Conservation (phyloP, 2,329 filamentous ascomycete species). For the Colletotrichum lupini region DNA sequence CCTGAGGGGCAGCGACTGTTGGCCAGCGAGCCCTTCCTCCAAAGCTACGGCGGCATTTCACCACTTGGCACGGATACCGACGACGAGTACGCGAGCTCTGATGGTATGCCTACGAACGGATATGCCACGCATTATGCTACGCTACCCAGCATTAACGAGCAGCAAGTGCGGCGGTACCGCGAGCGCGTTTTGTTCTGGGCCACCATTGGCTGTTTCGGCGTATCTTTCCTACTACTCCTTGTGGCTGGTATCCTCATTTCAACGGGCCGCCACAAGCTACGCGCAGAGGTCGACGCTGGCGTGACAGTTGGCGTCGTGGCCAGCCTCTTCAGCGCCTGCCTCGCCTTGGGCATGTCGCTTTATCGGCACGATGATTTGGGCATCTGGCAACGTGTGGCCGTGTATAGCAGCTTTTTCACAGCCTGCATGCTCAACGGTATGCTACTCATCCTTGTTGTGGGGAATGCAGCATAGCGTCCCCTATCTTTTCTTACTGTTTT, state of each 20-base stretch:
- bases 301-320: constrained; percentile 76
- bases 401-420: constrained; percentile 49
- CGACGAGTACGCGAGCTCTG: constrained; percentile 63
- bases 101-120: constrained; percentile 58
- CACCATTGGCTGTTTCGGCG: constrained; percentile 65
- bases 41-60: constrained; percentile 37
- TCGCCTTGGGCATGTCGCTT: constrained; percentile 69
- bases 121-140: constrained; percentile 66
- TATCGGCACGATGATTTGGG: constrained; percentile 59
- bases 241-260: constrained; percentile 74
- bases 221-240: constrained; percentile 71
- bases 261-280: constrained; percentile 75
- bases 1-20: constrained; percentile 18
- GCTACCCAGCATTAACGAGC: constrained; percentile 62
- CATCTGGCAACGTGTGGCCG: constrained; percentile 54
- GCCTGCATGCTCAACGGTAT: constrained; percentile 57
- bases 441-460: constrained; percentile 54
- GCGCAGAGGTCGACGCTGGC: constrained; percentile 78
- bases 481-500: not conserved
- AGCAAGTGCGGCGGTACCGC: constrained; percentile 60
- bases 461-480: constrained; percentile 47
- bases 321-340: constrained; percentile 72
- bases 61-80: constrained; percentile 51
- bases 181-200: constrained; percentile 67
- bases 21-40: constrained; percentile 19